Base-by-base conservation (phyloP, 2,329 filamentous ascomycete genomes). In the Exserohilum turcica region DNA sequence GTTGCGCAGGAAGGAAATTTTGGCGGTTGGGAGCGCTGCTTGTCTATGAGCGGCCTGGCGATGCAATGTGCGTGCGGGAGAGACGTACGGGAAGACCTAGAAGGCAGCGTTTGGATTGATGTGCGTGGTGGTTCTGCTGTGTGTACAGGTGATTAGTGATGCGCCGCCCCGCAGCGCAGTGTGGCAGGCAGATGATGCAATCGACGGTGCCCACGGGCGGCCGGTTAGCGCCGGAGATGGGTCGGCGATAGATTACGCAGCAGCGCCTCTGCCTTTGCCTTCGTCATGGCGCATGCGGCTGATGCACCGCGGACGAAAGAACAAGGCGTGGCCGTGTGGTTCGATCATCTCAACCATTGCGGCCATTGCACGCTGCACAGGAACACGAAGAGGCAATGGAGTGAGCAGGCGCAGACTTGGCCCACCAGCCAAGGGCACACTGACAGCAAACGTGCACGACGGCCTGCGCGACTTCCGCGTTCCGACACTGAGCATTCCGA, bases 1-100 rank as follows among this genome's bases (percentile, higher is more conserved):
- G 73, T 84, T 82, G 71, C 86, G 84, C 77, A 93, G 82, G 79
- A 86, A 90, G 48, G 81, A 81, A 79, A 86, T 85, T 78, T 72
- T 86, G 77, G 72, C 69, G 69, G 68, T 67, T 55, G 48, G 48
- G 21, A 48, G 9, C 15, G 44, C 46, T 56, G 42, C 21, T 18
- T 33, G 13, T 7, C 13, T 50, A 12, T 52, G 7, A 52, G 50
- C 29, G n/a, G 16, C 13, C 39, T 35, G 40, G 28, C 13, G 12
- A 7, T 32, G 39, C 5, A 37, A 5, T 19, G 15, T 43, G 24
- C 28, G 28, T 38, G 28, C 27, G 10, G 35, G 36, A 18, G 15
- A 40, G 28, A 28, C 21, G 29, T 49, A 45, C 40, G 33, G 48
- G 16, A 27, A 18, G 21, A 48, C 27, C 31, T 10, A 28, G 8